Conservation (phyloP, 805 yeast species). For the Metschnikowia drakensbergensis region DNA sequence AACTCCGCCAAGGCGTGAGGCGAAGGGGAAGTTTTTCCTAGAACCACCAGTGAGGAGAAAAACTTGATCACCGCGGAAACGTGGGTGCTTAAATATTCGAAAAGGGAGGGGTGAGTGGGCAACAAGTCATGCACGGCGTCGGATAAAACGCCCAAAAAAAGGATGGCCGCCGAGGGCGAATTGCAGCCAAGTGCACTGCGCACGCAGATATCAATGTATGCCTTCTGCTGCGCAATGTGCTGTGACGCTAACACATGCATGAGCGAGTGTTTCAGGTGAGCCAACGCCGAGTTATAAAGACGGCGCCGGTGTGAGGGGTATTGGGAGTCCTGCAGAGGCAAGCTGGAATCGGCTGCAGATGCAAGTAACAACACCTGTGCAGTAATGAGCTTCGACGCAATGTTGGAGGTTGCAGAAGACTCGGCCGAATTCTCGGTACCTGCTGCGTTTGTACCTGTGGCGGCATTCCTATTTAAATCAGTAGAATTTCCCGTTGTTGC, state of each 20-base stretch:
- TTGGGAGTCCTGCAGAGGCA: constrained; percentile 27
- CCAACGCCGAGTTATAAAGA: constrained; percentile 26
- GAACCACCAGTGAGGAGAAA: constrained; percentile 39
- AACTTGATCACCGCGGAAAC: constrained; percentile 19
- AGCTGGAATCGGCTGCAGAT: constrained; percentile 20
- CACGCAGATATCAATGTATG: constrained; percentile 5
- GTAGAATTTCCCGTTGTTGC: neutral
- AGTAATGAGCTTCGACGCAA: constrained; percentile 10
- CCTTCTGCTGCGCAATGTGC: neutral
- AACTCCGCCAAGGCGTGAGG: constrained; percentile 33
- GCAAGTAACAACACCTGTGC: constrained; percentile 39
- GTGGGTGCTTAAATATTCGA: constrained; percentile 7
- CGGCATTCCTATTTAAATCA: neutral
- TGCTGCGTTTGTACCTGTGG: neutral
- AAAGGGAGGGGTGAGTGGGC: constrained; percentile 25
- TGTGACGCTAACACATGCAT: constrained; percentile 6
- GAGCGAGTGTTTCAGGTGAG: constrained; percentile 27
- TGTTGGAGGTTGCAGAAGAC: constrained; percentile 17
- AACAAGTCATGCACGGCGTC: constrained; percentile 22
- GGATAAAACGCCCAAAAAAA: constrained; percentile 25
- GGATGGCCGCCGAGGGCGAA: constrained; percentile 13
- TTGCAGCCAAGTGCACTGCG: constrained; percentile 1
- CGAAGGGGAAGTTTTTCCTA: constrained; percentile 43
- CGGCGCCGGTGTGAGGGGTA: constrained; percentile 18
- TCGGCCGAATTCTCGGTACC: constrained; percentile 12